These are phyloP conservation scores for Talaromyces ruber DNA, from an alignment of 495 filamentous ascomycete genomes.

Conservation along the genomic window DNA sequence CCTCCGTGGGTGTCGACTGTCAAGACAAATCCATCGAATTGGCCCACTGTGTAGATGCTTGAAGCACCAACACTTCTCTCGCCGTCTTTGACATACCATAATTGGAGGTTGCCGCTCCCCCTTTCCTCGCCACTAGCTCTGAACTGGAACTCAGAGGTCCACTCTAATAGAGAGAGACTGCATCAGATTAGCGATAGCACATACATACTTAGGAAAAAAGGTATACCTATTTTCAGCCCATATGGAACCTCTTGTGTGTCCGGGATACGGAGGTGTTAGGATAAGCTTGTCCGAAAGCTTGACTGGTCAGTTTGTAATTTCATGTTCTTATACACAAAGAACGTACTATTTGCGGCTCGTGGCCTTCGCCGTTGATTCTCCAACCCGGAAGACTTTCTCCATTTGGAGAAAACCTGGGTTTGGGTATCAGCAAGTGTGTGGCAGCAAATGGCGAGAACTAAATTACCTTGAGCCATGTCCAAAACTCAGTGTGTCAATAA, in stretches of 20 bases:
- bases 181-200: conserved; percentile 10
- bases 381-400: conserved; percentile 53
- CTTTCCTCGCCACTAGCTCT: conserved; percentile 78
- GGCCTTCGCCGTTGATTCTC: conserved; percentile 60
- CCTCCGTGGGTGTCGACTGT: conserved; percentile 85
- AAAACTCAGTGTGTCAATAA: conserved; percentile 66
- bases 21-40: conserved; percentile 81
- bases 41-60: conserved; percentile 72
- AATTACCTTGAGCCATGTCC: conserved; percentile 59
- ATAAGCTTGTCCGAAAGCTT: conserved; percentile 83
- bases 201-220: conserved; percentile 5
- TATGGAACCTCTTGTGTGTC: conserved; percentile 72
- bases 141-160: conserved; percentile 79
- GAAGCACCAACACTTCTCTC: conserved; percentile 52
- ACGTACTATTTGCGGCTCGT: conserved; percentile 54
- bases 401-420: conserved; percentile 47
- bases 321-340: not conserved
- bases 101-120: conserved; percentile 79
- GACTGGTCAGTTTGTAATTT: not conserved
- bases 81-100: conserved; percentile 83
- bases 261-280: conserved; percentile 80
- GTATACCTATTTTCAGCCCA: conserved; percentile 65
- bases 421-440: conserved; percentile 15
- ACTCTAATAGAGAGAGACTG: conserved; percentile 23
- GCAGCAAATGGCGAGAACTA: not conserved